phyloP scores from a whole-genome alignment of 1,284 basidiomycete genomes.

The Heliocybe sulcata region DNA sequence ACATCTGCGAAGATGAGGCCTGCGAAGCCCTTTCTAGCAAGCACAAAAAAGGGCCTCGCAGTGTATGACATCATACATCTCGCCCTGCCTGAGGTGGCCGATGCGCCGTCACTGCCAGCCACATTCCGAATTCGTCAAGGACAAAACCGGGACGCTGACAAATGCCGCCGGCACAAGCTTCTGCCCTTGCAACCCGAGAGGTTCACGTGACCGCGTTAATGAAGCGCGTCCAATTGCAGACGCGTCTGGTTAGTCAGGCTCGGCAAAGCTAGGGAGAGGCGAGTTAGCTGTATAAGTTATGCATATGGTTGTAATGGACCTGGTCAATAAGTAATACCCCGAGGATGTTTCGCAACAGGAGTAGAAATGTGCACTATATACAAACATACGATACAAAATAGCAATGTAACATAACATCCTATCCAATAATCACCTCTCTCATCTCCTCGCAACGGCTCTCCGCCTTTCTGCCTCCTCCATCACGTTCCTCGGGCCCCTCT shows the following conservation, averaged over 20 bases:
- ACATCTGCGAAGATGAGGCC: no score
- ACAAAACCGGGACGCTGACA: background rate
- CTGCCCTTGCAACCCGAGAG: background rate
- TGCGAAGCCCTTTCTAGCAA: no score
- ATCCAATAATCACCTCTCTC: background rate
- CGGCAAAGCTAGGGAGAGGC: no score
- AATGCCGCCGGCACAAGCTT: background rate
- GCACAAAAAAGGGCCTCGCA: no score
- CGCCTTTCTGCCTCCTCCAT: constrained; percentile 38
- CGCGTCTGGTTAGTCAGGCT: no score
- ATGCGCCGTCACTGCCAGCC: background rate
- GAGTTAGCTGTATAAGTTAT: no score
- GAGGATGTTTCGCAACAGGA: no score
- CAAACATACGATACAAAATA: background rate
- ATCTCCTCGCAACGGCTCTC: background rate
- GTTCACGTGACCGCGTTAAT: background rate
- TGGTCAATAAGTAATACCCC: no score
- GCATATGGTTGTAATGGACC: no score
- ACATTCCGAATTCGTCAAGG: background rate
- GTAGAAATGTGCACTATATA: background rate
- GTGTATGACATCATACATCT: no score
- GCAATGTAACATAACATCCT: background rate
- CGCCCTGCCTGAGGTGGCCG: no score
- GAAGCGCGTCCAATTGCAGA: background rate
- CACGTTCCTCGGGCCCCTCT: constrained; percentile 63